Evolutionary conservation across 139 green algal species (phyloP).

Genomic region (Micromonas commoda): DNA sequence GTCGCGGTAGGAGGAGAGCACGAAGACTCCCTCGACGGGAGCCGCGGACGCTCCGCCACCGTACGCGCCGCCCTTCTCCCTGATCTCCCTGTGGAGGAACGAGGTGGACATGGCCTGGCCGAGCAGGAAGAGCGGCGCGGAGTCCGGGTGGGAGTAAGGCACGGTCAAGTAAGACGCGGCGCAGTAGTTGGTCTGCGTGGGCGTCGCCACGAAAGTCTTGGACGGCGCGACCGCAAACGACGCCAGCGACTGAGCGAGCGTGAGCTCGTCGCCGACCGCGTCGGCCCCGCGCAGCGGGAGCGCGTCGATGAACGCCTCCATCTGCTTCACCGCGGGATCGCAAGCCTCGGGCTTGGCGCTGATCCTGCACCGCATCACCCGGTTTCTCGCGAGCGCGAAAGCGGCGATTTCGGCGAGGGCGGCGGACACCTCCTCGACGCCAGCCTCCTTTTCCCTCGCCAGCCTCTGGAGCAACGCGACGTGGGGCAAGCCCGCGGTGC

Average conservation of each 20-base stretch:
- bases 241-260: not conserved
- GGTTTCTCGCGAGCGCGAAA: not conserved
- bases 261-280: not conserved
- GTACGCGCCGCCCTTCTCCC: slow-evolving; percentile 37
- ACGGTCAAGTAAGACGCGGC: slow-evolving; percentile 6
- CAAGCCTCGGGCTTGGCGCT: not conserved
- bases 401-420: slow-evolving; percentile 20
- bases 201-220: slow-evolving; percentile 12
- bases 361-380: slow-evolving; percentile 28
- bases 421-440: slow-evolving; percentile 13
- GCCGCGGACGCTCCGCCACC: slow-evolving; percentile 18
- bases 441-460: not conserved
- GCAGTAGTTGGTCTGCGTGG: slow-evolving; percentile 33
- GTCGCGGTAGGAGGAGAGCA: slow-evolving; percentile 32
- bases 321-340: not conserved
- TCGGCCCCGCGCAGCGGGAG: not conserved
- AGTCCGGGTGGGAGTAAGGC: slow-evolving; percentile 25
- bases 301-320: not conserved
- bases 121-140: slow-evolving; percentile 28
- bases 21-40: slow-evolving; percentile 21
- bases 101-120: slow-evolving; percentile 22
- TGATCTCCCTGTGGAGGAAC: slow-evolving; percentile 34
- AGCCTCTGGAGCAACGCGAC: slow-evolving; percentile 18
- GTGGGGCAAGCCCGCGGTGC: slow-evolving; percentile 11
- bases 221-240: slow-evolving; percentile 1